A percentile compares a stretch with the other conserved stretches of the same genome.
Conservation (phyloP, 2,329 filamentous ascomycete genomes). For the Aspergillus sp. region DNA sequence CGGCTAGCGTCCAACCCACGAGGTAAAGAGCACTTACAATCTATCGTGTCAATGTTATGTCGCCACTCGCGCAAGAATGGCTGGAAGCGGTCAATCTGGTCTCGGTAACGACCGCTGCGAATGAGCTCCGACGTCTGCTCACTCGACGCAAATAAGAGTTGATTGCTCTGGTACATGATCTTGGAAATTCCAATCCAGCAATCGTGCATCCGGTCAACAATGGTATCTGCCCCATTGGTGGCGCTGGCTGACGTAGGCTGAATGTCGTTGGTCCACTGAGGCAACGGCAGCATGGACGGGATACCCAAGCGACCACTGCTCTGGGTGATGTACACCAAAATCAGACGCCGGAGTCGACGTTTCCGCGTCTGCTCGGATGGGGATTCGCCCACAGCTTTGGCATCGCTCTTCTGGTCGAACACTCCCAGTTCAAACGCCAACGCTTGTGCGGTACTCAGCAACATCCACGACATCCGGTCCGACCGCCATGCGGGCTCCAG, state of each 20-base stretch:
- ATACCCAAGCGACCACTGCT: conserved; percentile 90
- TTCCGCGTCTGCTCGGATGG: conserved; percentile 70
- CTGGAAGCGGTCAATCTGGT: conserved; percentile 77
- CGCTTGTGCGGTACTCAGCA: conserved; percentile 86
- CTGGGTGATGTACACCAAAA: conserved; percentile 90
- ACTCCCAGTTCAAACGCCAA: conserved; percentile 92
- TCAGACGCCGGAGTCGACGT: conserved; percentile 79
- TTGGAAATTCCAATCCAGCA: conserved; percentile 94
- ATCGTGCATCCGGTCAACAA: conserved; percentile 66
- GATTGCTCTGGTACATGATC: conserved; percentile 87
- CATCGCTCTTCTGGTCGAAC: conserved; percentile 85
- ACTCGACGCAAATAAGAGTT: conserved; percentile 82
- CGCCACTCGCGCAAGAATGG: conserved; percentile 78
- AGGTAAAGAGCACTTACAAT: conserved; percentile 40
- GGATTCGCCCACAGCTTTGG: conserved; percentile 55
- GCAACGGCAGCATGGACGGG: conserved; percentile 82
- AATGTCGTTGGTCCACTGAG: conserved; percentile 45
- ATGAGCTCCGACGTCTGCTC: conserved; percentile 88
- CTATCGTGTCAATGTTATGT: conserved; percentile 76
- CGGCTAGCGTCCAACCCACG: not conserved
- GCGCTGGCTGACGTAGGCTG: conserved; percentile 34
- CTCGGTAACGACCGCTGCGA: conserved; percentile 79
- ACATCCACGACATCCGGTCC: conserved; percentile 97
- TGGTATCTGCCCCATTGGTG: conserved; percentile 33
- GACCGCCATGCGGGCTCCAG: conserved; percentile 93